Evolutionary conservation across 2,329 filamentous ascomycete genomes (phyloP), one percentile per base, ranked within the genome.

Genomic region (Pseudocercospora musae): DNA sequence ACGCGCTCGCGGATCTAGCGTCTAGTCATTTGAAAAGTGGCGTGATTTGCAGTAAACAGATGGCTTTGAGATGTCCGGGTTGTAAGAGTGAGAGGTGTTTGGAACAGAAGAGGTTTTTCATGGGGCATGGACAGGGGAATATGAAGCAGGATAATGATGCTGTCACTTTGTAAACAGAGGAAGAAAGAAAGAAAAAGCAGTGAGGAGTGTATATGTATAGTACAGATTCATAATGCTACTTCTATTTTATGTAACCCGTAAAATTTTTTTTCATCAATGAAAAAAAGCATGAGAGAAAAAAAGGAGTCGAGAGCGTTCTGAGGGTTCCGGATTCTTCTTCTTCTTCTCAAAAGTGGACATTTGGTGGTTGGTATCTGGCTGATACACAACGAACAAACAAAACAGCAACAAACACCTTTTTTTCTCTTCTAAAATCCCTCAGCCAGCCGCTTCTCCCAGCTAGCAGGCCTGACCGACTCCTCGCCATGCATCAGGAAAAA

Each of bases 21-120:
- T 89, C 90, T 73, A 78, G 81, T 15, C 96, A 99, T 79, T 78
- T 99, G 57, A 81, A 87, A 57, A 87, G 85, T 65, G 89, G 89
- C 4, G 76, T 82, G 55, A 80, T 79, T n/a, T 94, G 90, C 75
- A 96, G 91, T 29, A 81, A 81, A 60, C 95, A 98, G 79, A 92
- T 99, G 91, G 87, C 87, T 8, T 79, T 99, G 69, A 87, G 95
- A 70, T 99, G 95, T 79, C 95, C 96, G 1, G 93, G 91, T 5
- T 99, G 95, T 79, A 93, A 87, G 78, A 98, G 90, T 74, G 91
- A 96, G 72, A 85, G 89, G 70, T 99, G 95, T 77, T 77, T 88
- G 59, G 92, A 93, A 77, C 88, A 87, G 57, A 88, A 89, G 79
- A 82, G 85, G 72, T 89, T 89, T 76, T 89, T 89, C 66, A 73